phyloP scores from a whole-genome alignment of 2,329 filamentous ascomycete species.

The Trichoderma lentiforme region DNA sequence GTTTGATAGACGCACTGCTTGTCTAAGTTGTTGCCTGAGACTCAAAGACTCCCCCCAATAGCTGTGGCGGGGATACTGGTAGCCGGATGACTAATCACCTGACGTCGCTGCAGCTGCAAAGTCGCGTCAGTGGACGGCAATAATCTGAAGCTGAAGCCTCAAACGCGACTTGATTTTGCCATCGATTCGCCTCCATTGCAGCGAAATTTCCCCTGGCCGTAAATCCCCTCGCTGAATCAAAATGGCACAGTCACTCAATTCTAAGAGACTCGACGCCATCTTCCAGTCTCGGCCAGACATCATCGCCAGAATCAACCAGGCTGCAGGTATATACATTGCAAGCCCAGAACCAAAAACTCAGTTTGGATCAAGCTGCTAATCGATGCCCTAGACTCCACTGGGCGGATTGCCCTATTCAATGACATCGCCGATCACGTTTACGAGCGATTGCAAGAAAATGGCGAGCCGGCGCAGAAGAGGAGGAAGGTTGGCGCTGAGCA shows the following conservation, averaged over 20 bases:
- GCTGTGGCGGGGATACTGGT: not conserved
- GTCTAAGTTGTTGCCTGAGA: not conserved
- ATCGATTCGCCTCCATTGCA: not conserved
- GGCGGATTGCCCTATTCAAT: conserved; percentile 53
- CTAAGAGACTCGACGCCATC: conserved; percentile 47
- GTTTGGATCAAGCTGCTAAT: not conserved
- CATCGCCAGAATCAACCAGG: conserved; percentile 49
- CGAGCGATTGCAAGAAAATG: conserved; percentile 40
- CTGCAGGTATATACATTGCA: conserved; percentile 42
- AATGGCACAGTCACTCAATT: conserved; percentile 48
- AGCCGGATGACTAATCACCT: conserved; percentile 10
- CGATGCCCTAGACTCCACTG: conserved; percentile 44
- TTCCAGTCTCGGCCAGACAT: conserved; percentile 58
- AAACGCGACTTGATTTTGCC: conserved; percentile 3
- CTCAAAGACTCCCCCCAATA: not conserved
- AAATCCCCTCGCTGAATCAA: not conserved
- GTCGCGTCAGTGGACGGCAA: conserved; percentile 7
- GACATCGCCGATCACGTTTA: conserved; percentile 51
- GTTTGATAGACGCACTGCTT: not conserved
- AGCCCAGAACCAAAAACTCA: not conserved
- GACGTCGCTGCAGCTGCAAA: conserved; percentile 6
- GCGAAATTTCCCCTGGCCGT: not conserved
- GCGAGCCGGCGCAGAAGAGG: conserved; percentile 50
- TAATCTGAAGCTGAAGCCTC: not conserved
- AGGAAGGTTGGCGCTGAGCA: conserved; percentile 47